Percentiles rank a stretch among this genome's conserved stretches.
Conservation (phyloP, 2,329 filamentous ascomycete genomes). For the Alternaria ethzedia region DNA sequence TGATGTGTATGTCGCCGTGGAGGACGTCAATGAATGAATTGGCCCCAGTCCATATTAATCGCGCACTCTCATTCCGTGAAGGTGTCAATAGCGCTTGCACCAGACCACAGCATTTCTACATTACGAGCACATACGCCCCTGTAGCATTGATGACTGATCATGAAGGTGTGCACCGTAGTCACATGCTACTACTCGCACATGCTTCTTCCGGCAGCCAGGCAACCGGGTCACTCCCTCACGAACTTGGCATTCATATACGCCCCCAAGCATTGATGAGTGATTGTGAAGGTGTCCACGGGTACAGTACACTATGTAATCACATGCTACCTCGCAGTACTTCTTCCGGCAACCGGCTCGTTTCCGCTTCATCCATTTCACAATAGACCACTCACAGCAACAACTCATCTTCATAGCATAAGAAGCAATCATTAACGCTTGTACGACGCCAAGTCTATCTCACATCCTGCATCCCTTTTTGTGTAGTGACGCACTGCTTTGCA, state of each 20-base stretch:
- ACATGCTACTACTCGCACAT: not conserved
- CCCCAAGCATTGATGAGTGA: not conserved
- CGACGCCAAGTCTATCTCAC: not conserved
- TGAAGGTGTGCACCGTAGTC: not conserved
- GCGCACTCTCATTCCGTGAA: not conserved
- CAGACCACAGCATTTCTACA: not conserved
- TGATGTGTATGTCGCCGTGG: not conserved
- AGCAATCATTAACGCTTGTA: conserved; percentile 6
- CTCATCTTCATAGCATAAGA: not conserved
- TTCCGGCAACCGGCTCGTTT: not conserved
- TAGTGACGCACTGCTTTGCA: not conserved
- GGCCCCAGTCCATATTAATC: not conserved
- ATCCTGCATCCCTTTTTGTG: not conserved
- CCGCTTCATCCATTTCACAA: not conserved
- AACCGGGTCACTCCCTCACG: no score
- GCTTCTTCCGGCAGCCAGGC: not conserved
- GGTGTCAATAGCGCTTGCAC: not conserved
- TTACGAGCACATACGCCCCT: not conserved
- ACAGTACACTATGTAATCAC: not conserved
- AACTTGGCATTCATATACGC: not conserved
- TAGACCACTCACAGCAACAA: not conserved
- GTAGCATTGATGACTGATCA: not conserved
- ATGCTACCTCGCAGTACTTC: not conserved
- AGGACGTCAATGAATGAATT: not conserved
- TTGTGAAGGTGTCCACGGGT: not conserved